Base-by-base conservation (phyloP, 192 early-diverging fungal genomes). In the Geranomyces michiganensis region DNA sequence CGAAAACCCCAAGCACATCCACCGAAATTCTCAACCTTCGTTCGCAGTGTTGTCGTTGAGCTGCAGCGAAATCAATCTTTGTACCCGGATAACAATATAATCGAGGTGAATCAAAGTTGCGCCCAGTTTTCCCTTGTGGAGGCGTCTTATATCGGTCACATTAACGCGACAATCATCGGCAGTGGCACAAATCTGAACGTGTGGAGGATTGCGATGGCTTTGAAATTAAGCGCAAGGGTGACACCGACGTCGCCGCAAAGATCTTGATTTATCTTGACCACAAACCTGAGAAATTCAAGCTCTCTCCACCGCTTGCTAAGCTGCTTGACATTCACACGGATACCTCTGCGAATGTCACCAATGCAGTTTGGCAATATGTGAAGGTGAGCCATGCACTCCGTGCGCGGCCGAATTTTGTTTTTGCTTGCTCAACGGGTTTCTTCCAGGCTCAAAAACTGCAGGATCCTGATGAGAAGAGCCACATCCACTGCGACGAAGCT, bases 361-460 rank as follows among this genome's bases (percentile, higher is more conserved):
- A 90, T 85, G 90, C 89, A 48, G 74, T 99, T 53, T 97, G 95
- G 95, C 92, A 99, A 76, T 99, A 99, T 73, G 90, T 99, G 70
- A 96, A 95, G 81, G 89, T 92, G 79, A 26, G 21, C 47, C 61
- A 36, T 46, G 59, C 22, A 14, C 5, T 24, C 10, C 27, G 7
- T 7, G 30, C 17, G 17, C 1, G 29, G 2, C 3, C 58, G 27
- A 29, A 24, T 61, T 15, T 24, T 53, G 15, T 17, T 36, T 64
- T 10, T 21, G 44, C 12, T 59, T 56, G 47, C 24, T 26, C 30
- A 21, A 43, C 30, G 13, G 33, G 31, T 66, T 43, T 70, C 14
- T 68, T 70, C 14, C 66, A 93, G 90, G 76, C 86, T 60, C 87
- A 99, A 78, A 90, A 91, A 49, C 78, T 99, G 59, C 95, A 96